A percentile compares a stretch with the other conserved stretches of the same genome.
Evolutionary conservation across 73 alveolate species (phyloP).

Genomic region (Durusdinium trenchii): DNA sequence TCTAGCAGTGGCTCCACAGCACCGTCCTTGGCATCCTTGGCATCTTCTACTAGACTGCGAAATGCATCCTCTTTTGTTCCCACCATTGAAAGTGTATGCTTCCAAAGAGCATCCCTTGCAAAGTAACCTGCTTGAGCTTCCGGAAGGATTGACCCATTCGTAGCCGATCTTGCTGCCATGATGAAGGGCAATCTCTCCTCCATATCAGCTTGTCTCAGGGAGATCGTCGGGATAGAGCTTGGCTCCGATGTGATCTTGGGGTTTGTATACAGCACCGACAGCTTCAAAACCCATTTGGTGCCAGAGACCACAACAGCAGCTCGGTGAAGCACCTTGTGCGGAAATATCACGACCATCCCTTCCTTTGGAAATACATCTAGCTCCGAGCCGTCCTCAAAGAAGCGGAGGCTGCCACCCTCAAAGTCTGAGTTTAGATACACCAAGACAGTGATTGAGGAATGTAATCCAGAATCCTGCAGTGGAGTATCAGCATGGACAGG

Average conservation of each 20-base stretch:
- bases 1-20: conserved; percentile 38
- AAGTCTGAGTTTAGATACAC: conserved; percentile 29
- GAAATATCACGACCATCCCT: conserved; percentile 48
- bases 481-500: conserved; percentile 86
- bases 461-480: neutral
- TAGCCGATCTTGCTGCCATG: neutral
- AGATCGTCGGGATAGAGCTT: no score
- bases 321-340: conserved; percentile 32
- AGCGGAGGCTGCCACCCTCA: neutral
- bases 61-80: conserved; percentile 48
- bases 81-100: conserved; percentile 9
- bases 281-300: conserved; percentile 48
- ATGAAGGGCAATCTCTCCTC: conserved; percentile 41
- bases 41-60: neutral
- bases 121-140: conserved; percentile 37
- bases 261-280: conserved; percentile 47
- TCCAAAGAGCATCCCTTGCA: neutral
- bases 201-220: conserved; percentile 4
- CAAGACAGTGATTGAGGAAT: conserved; percentile 25
- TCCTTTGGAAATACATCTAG: neutral
- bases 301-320: neutral
- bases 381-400: neutral
- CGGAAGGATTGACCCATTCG: neutral
- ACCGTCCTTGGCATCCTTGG: neutral
- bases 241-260: no score